Conservation (phyloP, 345 rosid species). For the Populus alba region DNA sequence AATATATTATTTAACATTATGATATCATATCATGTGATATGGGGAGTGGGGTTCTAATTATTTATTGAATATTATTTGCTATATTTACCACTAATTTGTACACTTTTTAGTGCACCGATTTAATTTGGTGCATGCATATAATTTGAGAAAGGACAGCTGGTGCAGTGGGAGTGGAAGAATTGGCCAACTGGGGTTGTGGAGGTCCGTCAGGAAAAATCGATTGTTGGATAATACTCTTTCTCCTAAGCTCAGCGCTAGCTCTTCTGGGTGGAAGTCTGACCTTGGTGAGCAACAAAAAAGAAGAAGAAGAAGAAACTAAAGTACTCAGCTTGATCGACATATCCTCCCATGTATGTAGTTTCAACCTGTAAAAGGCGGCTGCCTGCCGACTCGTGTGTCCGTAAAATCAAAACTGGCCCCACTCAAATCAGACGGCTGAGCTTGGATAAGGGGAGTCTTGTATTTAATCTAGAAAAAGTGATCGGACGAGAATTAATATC, state of each 20-base stretch:
- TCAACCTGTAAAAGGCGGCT: neutral
- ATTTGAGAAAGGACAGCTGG: neutral
- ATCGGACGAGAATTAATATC: constrained; percentile 13
- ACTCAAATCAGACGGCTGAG: constrained; percentile 7
- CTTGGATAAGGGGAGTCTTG: neutral
- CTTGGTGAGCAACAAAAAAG: neutral
- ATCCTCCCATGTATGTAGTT: neutral
- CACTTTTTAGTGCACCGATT: neutral
- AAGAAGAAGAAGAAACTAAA: too few species aligned
- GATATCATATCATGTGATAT: neutral
- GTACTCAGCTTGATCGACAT: too few species aligned
- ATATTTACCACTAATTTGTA: neutral
- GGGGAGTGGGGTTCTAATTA: neutral
- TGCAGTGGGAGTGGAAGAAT: neutral
- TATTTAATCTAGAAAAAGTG: neutral
- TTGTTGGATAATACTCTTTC: neutral
- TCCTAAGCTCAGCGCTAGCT: neutral
- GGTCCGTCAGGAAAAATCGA: neutral
- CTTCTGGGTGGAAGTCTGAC: neutral
- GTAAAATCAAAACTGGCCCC: neutral
- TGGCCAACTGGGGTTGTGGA: neutral
- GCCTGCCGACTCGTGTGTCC: neutral
- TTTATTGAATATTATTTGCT: neutral
- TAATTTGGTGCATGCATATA: neutral
- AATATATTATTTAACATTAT: neutral